Percentiles rank a stretch among this genome's conserved stretches.
phyloP scores from a whole-genome alignment of 2,329 filamentous ascomycete genomes.

The Meredithiella fracta region DNA sequence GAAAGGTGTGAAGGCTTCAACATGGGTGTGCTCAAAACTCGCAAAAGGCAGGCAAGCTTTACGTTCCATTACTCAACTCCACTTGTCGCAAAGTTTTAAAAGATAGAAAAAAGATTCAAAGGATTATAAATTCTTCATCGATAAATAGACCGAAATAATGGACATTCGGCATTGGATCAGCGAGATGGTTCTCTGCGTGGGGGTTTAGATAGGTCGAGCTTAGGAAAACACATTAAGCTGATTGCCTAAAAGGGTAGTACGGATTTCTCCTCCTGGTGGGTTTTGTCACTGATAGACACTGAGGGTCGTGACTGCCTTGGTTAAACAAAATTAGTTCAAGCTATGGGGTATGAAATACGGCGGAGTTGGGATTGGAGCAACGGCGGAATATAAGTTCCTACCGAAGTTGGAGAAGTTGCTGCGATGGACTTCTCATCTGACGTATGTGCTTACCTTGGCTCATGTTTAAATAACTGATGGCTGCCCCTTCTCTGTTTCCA shows the following conservation, averaged over 20 bases:
- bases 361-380: not conserved
- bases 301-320: not conserved
- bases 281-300: not conserved
- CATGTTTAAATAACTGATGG: slow-evolving; percentile 8
- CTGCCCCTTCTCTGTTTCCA: slow-evolving; percentile 7
- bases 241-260: not conserved
- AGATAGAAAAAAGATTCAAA: not conserved
- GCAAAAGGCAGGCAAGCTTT: not conserved
- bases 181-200: not conserved
- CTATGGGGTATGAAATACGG: not conserved
- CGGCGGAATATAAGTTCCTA: slow-evolving; percentile 2
- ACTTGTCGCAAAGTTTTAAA: not conserved
- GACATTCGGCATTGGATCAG: not conserved
- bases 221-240: not conserved
- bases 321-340: not conserved
- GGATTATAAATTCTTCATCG: not conserved
- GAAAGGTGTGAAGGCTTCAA: not conserved
- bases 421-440: slow-evolving; percentile 4
- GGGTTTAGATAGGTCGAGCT: not conserved
- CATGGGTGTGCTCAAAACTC: not conserved
- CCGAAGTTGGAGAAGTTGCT: slow-evolving; percentile 10
- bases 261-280: not conserved
- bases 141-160: not conserved
- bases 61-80: not conserved
- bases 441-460: slow-evolving; percentile 2